Evolutionary conservation across 2,329 filamentous ascomycete genomes (phyloP).

Genomic region (Huntiella moniliformis): DNA sequence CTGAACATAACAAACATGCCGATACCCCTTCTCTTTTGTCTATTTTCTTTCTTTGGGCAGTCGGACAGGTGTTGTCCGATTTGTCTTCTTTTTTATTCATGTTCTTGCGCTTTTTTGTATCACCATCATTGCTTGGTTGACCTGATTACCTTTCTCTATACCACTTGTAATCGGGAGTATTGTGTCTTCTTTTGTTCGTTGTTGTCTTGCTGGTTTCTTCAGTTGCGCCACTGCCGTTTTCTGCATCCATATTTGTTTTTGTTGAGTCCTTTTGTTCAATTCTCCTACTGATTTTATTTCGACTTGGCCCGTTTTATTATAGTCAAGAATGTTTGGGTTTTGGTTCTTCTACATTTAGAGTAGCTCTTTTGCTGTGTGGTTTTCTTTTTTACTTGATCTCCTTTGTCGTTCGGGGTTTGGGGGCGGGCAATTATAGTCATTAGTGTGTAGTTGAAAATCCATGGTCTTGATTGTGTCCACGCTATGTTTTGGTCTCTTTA

Average conservation of each 20-base stretch:
- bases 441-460: too few species aligned
- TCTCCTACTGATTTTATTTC: neutral
- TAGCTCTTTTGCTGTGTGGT: neutral
- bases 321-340: neutral
- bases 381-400: neutral
- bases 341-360: neutral
- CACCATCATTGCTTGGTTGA: too few species aligned
- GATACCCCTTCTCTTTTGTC: conserved; percentile 11
- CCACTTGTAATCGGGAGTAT: too few species aligned
- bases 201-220: neutral
- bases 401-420: neutral
- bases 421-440: too few species aligned
- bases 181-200: neutral
- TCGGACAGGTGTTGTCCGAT: neutral
- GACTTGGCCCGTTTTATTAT: neutral
- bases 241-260: neutral
- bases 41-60: conserved; percentile 13
- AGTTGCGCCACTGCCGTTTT: neutral
- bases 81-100: conserved; percentile 9
- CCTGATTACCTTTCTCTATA: too few species aligned
- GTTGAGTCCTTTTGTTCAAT: neutral
- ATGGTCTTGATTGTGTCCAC: too few species aligned
- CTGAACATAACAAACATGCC: conserved; percentile 7
- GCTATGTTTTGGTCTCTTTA: too few species aligned
- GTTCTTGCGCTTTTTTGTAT: conserved; percentile 3